Evolutionary conservation across 192 early-diverging fungal genomes (phyloP).

Genomic region (Umbelopsis isabellina): DNA sequence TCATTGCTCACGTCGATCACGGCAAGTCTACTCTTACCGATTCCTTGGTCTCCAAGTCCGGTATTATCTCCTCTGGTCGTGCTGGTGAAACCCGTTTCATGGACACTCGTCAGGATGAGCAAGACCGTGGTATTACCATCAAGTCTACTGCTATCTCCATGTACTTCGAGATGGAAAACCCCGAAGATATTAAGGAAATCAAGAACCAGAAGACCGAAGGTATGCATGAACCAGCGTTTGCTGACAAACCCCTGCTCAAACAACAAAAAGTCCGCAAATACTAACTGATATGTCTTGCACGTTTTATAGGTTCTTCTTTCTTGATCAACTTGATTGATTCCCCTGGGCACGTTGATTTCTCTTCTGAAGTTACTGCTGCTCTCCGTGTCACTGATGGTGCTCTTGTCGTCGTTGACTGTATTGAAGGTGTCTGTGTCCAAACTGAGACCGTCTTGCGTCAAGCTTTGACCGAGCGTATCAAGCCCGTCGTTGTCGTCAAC

Average conservation of each 20-base stretch:
- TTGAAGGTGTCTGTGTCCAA: constrained; percentile 98
- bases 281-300: not conserved
- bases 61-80: constrained; percentile 96
- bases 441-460: constrained; percentile 99
- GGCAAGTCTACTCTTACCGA: constrained; percentile 97
- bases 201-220: constrained; percentile 82
- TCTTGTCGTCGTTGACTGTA: constrained; percentile 96
- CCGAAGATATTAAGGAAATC: constrained; percentile 84
- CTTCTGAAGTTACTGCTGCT: constrained; percentile 97
- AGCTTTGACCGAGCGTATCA: constrained; percentile 95
- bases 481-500: constrained; percentile 98
- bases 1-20: constrained; percentile 99
- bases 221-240: constrained; percentile 23
- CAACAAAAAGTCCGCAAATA: not conserved
- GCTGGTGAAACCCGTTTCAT: constrained; percentile 97
- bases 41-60: constrained; percentile 95
- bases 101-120: constrained; percentile 96
- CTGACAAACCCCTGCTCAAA: constrained; percentile 4
- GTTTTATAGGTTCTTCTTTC: constrained; percentile 75
- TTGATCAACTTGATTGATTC: constrained; percentile 99
- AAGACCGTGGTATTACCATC: constrained; percentile 99
- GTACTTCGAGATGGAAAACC: constrained; percentile 88
- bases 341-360: constrained; percentile 99
- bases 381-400: constrained; percentile 99
- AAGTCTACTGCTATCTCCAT: constrained; percentile 99